Conservation (phyloP, 2,329 filamentous ascomycete genomes). For the Trichoderma citrinoviride region DNA sequence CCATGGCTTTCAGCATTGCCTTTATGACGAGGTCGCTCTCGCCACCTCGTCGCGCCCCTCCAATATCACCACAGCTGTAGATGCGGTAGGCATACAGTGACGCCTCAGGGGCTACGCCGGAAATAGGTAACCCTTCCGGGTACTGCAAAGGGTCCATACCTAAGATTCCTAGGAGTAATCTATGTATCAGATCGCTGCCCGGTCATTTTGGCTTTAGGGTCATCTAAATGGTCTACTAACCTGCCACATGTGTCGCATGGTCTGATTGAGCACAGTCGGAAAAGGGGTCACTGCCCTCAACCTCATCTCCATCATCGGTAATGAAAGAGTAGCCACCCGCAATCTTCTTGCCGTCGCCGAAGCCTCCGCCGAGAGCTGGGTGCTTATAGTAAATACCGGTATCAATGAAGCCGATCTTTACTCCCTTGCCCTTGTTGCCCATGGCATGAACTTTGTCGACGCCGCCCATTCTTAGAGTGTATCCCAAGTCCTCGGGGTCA, state of each 20-base stretch:
- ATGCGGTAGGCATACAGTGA: slow-evolving; percentile 9
- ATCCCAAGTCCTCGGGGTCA: not conserved
- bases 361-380: slow-evolving; percentile 2
- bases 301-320: not conserved
- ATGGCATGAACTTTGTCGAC: not conserved
- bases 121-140: not conserved
- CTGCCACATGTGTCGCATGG: slow-evolving; percentile 7
- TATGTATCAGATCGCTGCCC: not conserved
- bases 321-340: slow-evolving; percentile 1
- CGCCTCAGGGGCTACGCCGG: slow-evolving; percentile 5
- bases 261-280: slow-evolving; percentile 3
- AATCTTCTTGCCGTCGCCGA: not conserved
- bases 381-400: slow-evolving; percentile 8
- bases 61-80: not conserved
- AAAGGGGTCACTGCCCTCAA: not conserved
- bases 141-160: not conserved
- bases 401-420: not conserved
- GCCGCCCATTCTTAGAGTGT: slow-evolving; percentile 1
- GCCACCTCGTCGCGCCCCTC: not conserved
- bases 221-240: not conserved
- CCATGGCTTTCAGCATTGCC: slow-evolving; percentile 6
- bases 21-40: not conserved
- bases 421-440: not conserved
- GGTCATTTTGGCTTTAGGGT: not conserved
- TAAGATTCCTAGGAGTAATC: not conserved